Evolutionary conservation across 805 yeast species (phyloP).

Genomic region (Blastobotrys attinorum): DNA sequence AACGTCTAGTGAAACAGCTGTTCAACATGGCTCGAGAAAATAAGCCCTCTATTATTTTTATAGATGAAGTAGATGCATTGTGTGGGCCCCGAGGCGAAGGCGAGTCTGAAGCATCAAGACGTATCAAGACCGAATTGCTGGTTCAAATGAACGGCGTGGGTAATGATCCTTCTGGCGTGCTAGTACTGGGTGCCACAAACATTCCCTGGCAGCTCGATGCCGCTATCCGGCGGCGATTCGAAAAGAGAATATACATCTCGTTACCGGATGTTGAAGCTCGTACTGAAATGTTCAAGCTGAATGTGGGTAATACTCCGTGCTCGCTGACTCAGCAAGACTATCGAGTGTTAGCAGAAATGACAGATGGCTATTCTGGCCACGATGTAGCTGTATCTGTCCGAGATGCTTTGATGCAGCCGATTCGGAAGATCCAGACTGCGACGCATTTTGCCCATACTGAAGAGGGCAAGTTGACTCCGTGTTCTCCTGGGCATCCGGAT

Average conservation of each 20-base stretch:
- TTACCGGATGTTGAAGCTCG: constrained; percentile 93
- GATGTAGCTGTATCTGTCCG: constrained; percentile 95
- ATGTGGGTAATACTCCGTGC: constrained; percentile 87
- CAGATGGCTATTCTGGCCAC: constrained; percentile 96
- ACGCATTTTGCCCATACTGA: constrained; percentile 71
- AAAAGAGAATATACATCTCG: constrained; percentile 88
- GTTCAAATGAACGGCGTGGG: constrained; percentile 99
- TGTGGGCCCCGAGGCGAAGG: constrained; percentile 99
- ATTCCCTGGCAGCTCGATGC: constrained; percentile 99
- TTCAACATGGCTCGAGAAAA: constrained; percentile 95
- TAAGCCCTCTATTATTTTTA: constrained; percentile 91
- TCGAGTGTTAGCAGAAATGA: constrained; percentile 77
- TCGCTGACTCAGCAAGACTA: constrained; percentile 64
- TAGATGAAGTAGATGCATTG: constrained; percentile 95
- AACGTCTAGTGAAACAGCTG: constrained; percentile 88
- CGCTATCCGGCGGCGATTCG: constrained; percentile 94
- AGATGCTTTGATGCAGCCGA: constrained; percentile 97
- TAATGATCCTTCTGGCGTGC: constrained; percentile 83
- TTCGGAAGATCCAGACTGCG: constrained; percentile 88
- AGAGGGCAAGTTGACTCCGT: constrained; percentile 60
- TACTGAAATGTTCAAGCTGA: constrained; percentile 86
- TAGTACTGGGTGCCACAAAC: constrained; percentile 95
- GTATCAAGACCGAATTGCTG: constrained; percentile 90
- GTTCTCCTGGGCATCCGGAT: constrained; percentile 91
- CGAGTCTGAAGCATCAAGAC: constrained; percentile 90